A percentile compares a stretch with the other conserved stretches of the same genome.
Evolutionary conservation across 1,284 basidiomycete species (phyloP).

Genomic region (Ustilago tritici): DNA sequence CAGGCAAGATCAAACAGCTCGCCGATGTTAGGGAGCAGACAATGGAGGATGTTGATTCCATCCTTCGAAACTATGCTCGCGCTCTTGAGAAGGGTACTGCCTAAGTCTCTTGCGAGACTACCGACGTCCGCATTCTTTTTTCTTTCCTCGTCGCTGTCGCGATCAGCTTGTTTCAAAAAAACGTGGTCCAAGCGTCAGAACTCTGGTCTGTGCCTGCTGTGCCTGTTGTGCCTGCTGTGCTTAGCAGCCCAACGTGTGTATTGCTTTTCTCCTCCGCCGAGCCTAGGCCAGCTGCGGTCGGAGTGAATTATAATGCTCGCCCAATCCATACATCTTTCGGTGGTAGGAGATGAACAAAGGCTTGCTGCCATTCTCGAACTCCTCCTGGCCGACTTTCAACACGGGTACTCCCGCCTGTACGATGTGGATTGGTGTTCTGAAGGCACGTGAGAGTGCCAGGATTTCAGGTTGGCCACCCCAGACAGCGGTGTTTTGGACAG

Average conservation of each 20-base stretch:
- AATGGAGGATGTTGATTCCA: slow-evolving; percentile 98
- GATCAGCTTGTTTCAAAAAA: too few relatives aligned
- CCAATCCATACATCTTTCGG: slow-evolving; percentile 66
- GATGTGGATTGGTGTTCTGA: slow-evolving; percentile 87
- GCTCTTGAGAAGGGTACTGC: slow-evolving; percentile 52
- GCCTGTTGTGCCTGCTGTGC: too few relatives aligned
- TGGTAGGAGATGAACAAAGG: slow-evolving; percentile 63
- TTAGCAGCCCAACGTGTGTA: background rate
- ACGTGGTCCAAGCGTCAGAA: too few relatives aligned
- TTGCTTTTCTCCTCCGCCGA: background rate
- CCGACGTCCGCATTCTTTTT: too few relatives aligned
- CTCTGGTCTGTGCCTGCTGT: too few relatives aligned
- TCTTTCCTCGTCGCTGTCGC: too few relatives aligned
- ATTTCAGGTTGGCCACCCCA: slow-evolving; percentile 99
- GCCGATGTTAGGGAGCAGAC: slow-evolving; percentile 97
- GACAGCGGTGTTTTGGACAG: slow-evolving; percentile 83
- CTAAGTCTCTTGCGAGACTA: background rate
- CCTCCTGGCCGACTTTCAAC: slow-evolving; percentile 80
- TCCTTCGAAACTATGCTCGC: slow-evolving; percentile 79
- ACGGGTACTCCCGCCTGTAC: slow-evolving; percentile 85
- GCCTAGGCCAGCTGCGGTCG: slow-evolving; percentile 26
- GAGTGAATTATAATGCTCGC: slow-evolving; percentile 68
- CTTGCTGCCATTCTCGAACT: slow-evolving; percentile 34
- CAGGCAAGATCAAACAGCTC: slow-evolving; percentile 98
- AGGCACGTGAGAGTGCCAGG: slow-evolving; percentile 86